Conservation (phyloP, 768 basidiomycete species). For the Serendipita indica region DNA sequence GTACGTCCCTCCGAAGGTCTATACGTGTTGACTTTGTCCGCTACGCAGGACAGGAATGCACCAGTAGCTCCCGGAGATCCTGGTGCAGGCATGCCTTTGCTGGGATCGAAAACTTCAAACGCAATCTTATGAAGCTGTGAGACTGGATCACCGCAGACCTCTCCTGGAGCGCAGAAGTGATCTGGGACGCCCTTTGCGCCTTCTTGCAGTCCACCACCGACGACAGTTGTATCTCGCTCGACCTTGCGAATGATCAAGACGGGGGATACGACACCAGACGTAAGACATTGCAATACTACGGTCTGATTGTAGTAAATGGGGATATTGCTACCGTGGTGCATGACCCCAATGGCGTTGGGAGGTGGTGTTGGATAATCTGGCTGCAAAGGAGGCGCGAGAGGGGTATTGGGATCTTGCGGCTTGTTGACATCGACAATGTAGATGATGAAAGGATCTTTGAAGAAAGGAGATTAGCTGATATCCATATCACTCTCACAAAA, state of each 20-base stretch:
- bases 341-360: constrained; percentile 76
- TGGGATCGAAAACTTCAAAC: constrained; percentile 72
- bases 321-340: constrained; percentile 69
- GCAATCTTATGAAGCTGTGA: constrained; percentile 94
- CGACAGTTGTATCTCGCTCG: constrained; percentile 75
- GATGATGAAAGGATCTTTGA: constrained; percentile 79
- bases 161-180: constrained; percentile 67
- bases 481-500: constrained; percentile 16
- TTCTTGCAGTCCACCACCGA: constrained; percentile 82
- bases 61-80: constrained; percentile 68
- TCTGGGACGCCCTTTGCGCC: constrained; percentile 74
- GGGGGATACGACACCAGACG: constrained; percentile 86
- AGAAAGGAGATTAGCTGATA: neutral
- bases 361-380: constrained; percentile 86
- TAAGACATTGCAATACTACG: constrained; percentile 84
- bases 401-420: constrained; percentile 60
- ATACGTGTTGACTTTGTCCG: constrained; percentile 85
- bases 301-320: constrained; percentile 96
- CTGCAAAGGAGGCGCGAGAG: constrained; percentile 67
- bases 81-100: constrained; percentile 47
- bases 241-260: constrained; percentile 89
- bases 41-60: constrained; percentile 80
- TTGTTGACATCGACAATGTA: constrained; percentile 92
- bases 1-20: constrained; percentile 68
- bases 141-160: constrained; percentile 86